A percentile compares a stretch with the other conserved stretches of the same genome.
phyloP scores from a whole-genome alignment of 768 basidiomycete genomes.

The Calocera viscosa region DNA sequence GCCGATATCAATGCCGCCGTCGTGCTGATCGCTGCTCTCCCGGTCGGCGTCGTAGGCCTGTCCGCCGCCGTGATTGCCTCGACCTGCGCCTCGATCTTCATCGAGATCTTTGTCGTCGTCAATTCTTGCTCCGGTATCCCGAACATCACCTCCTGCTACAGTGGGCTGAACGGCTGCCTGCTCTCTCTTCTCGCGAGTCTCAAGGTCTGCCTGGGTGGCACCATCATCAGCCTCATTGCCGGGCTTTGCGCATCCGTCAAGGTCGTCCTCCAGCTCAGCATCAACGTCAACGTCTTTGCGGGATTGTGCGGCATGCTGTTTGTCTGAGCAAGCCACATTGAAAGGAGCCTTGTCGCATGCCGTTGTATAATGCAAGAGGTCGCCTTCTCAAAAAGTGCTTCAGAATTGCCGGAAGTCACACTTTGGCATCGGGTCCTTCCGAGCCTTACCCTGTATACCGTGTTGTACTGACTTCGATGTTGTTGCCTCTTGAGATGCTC shows the following conservation, averaged over 20 bases:
- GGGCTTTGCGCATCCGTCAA: not conserved
- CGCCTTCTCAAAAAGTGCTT: not conserved
- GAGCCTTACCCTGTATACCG: no score
- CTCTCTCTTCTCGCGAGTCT: not conserved
- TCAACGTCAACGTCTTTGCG: not conserved
- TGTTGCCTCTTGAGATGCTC: not conserved
- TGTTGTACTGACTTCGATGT: no score
- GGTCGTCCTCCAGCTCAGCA: not conserved
- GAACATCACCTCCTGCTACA: not conserved
- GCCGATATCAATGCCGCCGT: constrained; percentile 19
- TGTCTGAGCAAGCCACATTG: not conserved
- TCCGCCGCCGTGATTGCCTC: not conserved
- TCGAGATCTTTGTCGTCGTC: constrained; percentile 3
- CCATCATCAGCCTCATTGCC: constrained; percentile 2
- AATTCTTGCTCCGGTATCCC: not conserved
- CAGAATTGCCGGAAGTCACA: not conserved
- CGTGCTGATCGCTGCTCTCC: constrained; percentile 21
- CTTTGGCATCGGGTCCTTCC: no score
- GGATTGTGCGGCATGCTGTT: not conserved
- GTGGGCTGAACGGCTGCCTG: not conserved
- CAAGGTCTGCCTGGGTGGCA: constrained; percentile 2
- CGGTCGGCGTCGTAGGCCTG: constrained; percentile 10
- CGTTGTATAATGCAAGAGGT: not conserved
- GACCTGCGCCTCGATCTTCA: not conserved
- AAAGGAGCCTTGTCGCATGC: not conserved